Evolutionary conservation across 257 asterid genomes (phyloP).

Genomic region (Paraleonurus japonicus): DNA sequence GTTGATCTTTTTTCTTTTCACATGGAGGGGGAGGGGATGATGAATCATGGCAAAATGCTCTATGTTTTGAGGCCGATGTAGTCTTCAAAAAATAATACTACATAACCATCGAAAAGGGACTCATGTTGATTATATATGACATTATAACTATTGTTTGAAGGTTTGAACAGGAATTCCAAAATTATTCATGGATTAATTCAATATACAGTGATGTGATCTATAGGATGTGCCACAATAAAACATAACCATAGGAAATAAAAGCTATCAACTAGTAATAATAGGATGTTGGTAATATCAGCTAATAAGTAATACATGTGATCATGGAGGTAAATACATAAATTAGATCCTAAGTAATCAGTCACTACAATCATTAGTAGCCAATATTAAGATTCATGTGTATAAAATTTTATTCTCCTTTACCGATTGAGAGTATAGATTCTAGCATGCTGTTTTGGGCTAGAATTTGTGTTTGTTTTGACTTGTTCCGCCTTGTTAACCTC

Average conservation of each 20-base stretch:
- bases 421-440: background rate
- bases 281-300: background rate
- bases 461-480: background rate
- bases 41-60: background rate
- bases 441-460: background rate
- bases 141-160: background rate
- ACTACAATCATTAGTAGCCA: background rate
- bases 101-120: background rate
- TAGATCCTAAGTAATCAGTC: slow-evolving; percentile 3
- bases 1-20: background rate
- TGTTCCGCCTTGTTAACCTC: background rate
- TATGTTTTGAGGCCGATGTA: background rate
- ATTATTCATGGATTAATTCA: background rate
- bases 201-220: background rate
- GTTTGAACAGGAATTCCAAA: background rate
- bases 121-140: background rate
- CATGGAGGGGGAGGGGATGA: background rate
- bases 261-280: background rate
- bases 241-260: background rate
- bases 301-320: background rate
- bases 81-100: background rate
- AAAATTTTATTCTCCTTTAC: background rate
- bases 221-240: background rate
- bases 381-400: background rate
- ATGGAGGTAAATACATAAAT: slow-evolving; percentile 6